These are phyloP conservation scores for Prunus fruticosa DNA, from an alignment of 306 rosid genomes.

Conservation along the genomic window DNA sequence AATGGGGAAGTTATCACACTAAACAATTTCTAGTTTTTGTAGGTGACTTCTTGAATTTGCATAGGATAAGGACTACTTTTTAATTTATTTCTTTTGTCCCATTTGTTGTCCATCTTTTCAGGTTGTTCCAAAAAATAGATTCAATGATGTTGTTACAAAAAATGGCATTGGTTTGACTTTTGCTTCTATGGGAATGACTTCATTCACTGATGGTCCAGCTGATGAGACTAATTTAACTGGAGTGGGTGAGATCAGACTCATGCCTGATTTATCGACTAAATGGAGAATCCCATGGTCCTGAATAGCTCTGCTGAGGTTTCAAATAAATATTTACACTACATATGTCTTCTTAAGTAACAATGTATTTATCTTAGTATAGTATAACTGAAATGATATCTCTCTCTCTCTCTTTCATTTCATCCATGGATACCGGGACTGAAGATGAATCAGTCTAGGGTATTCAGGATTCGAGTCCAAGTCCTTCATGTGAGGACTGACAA, in stretches of 20 bases:
- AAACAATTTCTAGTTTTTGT: neutral
- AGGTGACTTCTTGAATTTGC: neutral
- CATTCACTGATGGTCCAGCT: conserved; percentile 59
- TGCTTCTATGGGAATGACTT: conserved; percentile 67
- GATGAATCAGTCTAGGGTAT: too few species aligned
- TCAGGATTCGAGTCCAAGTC: too few species aligned
- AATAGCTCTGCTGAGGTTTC: neutral
- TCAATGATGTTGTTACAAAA: conserved; percentile 45
- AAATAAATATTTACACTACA: neutral
- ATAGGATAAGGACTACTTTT: neutral
- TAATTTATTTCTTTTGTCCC: conserved; percentile 2
- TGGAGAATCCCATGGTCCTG: conserved; percentile 75
- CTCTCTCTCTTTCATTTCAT: too few species aligned
- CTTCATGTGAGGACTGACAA: too few species aligned
- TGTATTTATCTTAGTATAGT: neutral
- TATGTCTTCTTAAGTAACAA: neutral
- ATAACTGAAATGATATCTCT: neutral
- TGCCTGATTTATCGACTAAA: conserved; percentile 83
- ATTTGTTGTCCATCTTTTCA: conserved; percentile 35
- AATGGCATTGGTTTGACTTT: conserved; percentile 72
- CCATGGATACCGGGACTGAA: too few species aligned
- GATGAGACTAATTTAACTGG: conserved; percentile 66
- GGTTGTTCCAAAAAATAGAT: conserved; percentile 76
- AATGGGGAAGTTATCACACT: neutral
- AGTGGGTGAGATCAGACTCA: conserved; percentile 78